A percentile compares a stretch with the other conserved stretches of the same genome.
Evolutionary conservation across 1,284 basidiomycete genomes (phyloP).

Genomic region (Amylostereum chailletii): DNA sequence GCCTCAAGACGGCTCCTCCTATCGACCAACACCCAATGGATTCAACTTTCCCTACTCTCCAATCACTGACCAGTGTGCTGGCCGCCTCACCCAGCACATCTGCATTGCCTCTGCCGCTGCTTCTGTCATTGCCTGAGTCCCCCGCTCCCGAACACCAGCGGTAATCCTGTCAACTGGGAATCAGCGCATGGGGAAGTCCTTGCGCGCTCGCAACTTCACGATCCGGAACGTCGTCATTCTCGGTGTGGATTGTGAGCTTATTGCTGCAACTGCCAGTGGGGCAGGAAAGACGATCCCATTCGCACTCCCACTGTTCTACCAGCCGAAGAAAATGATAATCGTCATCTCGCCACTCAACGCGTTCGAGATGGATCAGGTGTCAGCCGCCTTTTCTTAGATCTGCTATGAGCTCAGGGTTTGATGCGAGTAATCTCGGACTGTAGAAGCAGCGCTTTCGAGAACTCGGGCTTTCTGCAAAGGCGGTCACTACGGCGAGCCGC

Average conservation of each 20-base stretch:
- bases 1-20: too few relatives aligned
- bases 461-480: slow-evolving; percentile 18
- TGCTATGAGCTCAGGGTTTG: neutral
- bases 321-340: slow-evolving; percentile 15
- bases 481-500: slow-evolving; percentile 17
- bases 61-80: too few relatives aligned
- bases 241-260: slow-evolving; percentile 23
- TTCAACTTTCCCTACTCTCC: too few relatives aligned
- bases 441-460: slow-evolving; percentile 18
- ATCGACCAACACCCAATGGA: too few relatives aligned
- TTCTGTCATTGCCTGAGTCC: too few relatives aligned
- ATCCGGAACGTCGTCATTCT: slow-evolving; percentile 22
- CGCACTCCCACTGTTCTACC: slow-evolving; percentile 21
- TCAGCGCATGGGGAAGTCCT: too few relatives aligned
- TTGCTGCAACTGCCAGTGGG: slow-evolving; percentile 21
- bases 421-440: neutral
- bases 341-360: slow-evolving; percentile 26
- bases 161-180: too few relatives aligned
- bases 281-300: slow-evolving; percentile 29
- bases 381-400: neutral
- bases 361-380: slow-evolving; percentile 22
- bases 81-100: too few relatives aligned
- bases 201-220: slow-evolving; percentile 24
- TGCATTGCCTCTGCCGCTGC: too few relatives aligned
- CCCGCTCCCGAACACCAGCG: too few relatives aligned